Percentiles rank a stretch among this genome's conserved stretches.
These are phyloP conservation scores for Glycine soja DNA, from an alignment of 306 rosid genomes.

Conservation along the genomic window DNA sequence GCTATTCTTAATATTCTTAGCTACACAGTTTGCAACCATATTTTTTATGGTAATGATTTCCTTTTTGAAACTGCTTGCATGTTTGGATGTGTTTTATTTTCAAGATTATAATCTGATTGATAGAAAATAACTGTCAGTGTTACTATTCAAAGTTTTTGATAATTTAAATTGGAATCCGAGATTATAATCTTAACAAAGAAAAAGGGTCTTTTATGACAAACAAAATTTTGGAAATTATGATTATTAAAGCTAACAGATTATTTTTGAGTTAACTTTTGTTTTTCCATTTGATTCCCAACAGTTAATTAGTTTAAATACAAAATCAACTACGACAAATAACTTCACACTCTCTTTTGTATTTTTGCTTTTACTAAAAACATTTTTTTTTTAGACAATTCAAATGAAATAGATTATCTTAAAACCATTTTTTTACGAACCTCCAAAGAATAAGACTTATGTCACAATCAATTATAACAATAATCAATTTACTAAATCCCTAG, in stretches of 20 bases:
- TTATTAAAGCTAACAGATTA: not conserved
- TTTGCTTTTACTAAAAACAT: not conserved
- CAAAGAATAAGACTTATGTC: too few species aligned
- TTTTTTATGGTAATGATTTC: conserved; percentile 15
- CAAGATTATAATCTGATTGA: not conserved
- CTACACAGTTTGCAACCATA: not conserved
- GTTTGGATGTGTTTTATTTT: not conserved
- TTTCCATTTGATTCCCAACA: not conserved
- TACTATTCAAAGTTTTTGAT: not conserved
- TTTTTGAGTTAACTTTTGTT: not conserved
- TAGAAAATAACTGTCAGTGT: not conserved
- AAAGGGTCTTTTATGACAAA: not conserved
- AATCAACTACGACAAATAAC: not conserved
- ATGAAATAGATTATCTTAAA: not conserved
- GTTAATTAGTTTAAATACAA: not conserved
- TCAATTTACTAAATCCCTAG: conserved; percentile 23
- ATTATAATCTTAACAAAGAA: not conserved
- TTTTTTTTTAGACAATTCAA: too few species aligned
- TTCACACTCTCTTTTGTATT: not conserved
- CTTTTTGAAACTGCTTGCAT: not conserved
- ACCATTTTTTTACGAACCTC: not conserved
- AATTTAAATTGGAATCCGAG: not conserved
- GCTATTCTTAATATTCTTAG: not conserved
- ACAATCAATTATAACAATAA: too few species aligned
- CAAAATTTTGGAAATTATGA: not conserved